Percentiles rank a stretch among this genome's conserved stretches.
Conservation (phyloP, 2,329 filamentous ascomycete species). For the Stachybotrys chlorohalonatus region DNA sequence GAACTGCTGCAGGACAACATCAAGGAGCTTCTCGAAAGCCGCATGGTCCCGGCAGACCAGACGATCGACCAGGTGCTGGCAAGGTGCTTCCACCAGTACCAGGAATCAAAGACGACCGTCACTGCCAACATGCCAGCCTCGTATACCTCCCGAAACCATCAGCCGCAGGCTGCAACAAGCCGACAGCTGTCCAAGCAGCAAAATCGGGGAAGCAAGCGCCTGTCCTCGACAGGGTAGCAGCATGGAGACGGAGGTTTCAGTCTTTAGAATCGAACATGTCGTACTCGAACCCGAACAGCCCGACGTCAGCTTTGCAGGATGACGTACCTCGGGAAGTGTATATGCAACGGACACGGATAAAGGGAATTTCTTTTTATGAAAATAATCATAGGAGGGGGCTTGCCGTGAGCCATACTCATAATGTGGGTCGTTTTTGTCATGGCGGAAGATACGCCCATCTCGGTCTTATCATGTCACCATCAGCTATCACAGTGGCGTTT, state of each 20-base stretch:
- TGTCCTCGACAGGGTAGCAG: background rate
- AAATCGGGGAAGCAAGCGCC: background rate
- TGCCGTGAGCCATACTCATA: background rate
- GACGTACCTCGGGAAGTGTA: background rate
- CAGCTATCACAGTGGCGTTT: background rate
- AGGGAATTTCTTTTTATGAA: background rate
- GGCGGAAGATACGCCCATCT: too few relatives aligned
- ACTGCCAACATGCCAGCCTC: slow-evolving; percentile 35
- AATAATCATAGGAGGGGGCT: background rate
- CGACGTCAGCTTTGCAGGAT: background rate
- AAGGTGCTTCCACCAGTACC: slow-evolving; percentile 36
- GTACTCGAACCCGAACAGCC: background rate
- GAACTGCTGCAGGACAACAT: slow-evolving; percentile 39
- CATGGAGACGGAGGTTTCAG: background rate
- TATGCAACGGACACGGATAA: background rate
- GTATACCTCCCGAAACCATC: slow-evolving; percentile 20
- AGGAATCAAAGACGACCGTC: slow-evolving; percentile 36
- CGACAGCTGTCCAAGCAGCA: background rate
- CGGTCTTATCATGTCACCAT: background rate
- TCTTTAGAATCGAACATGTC: background rate
- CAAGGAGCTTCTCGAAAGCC: slow-evolving; percentile 38
- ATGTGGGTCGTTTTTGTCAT: too few relatives aligned
- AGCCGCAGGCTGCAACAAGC: background rate
- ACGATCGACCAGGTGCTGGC: slow-evolving; percentile 36
- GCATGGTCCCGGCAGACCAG: slow-evolving; percentile 31